Evolutionary conservation across 345 rosid species (phyloP).

Genomic region (Eutrema japonicum): DNA sequence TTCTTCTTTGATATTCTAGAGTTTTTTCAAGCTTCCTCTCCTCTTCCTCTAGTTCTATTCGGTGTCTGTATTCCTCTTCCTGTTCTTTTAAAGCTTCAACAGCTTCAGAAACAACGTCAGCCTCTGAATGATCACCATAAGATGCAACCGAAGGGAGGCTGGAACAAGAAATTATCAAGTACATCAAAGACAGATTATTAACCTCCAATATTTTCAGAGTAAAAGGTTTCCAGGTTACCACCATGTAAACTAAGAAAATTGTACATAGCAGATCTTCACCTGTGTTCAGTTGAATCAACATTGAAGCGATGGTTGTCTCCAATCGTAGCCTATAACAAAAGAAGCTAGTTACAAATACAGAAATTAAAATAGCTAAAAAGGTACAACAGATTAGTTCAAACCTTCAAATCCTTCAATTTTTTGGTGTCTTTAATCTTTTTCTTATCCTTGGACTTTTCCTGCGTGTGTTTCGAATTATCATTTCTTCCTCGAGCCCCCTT

Average conservation of each 20-base stretch:
- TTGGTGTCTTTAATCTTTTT: constrained; percentile 71
- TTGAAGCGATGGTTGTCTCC: constrained; percentile 53
- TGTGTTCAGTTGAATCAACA: constrained; percentile 54
- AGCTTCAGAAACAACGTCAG: constrained; percentile 46
- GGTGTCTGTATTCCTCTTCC: constrained; percentile 78
- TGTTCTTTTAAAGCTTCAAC: constrained; percentile 59
- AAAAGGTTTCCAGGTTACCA: constrained; percentile 30
- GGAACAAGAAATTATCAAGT: constrained; percentile 46
- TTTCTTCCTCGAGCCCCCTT: constrained; percentile 65
- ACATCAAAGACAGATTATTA: constrained; percentile 18
- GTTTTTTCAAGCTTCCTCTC: constrained; percentile 88
- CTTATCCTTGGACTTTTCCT: constrained; percentile 85
- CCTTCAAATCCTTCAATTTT: constrained; percentile 82
- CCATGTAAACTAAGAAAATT: background rate
- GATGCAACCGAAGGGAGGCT: constrained; percentile 66
- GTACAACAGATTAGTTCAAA: constrained; percentile 37
- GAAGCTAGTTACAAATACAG: constrained; percentile 19
- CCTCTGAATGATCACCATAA: constrained; percentile 59
- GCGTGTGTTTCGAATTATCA: constrained; percentile 59
- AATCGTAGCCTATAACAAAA: constrained; percentile 53
- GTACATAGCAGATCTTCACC: constrained; percentile 47
- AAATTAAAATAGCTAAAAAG: constrained; percentile 5
- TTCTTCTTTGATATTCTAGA: constrained; percentile 80
- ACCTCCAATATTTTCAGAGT: constrained; percentile 1
- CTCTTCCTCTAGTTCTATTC: constrained; percentile 85